Evolutionary conservation across 805 yeast species (phyloP), one percentile per base, ranked within the genome.

Genomic region (Debaryomyces tyrocola): DNA sequence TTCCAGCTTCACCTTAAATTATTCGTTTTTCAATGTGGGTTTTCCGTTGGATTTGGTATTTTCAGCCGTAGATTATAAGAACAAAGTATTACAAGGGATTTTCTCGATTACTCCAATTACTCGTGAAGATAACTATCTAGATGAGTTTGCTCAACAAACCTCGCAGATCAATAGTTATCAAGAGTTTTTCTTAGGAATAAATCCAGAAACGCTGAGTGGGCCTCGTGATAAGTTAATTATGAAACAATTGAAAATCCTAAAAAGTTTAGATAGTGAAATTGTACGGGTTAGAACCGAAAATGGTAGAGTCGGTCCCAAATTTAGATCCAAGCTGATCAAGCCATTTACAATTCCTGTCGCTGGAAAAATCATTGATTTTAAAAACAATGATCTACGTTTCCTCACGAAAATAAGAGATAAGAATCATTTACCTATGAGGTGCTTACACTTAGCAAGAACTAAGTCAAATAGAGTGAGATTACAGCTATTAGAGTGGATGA

Each of bases 401-500:
- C 45, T 63, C 12, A 43, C 49, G 3, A 10, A 41, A 9, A 33
- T 44, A 11, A 44, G 44, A 11, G 29, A 34, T 37, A 33, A 49
- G 6, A 44, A 50, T n/a, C 49, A 46, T 15, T 15, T 42, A 7
- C 37, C 46, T 34, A 46, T 49, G 17, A 50, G 56, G 9, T 39
- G 46, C 31, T 34, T 49, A 7, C 60, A 57, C 47, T 46, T 58
- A 12, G 51, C 52, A 4, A 54, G 57, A 39, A 46, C 58, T 14
- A 53, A 51, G 36, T 54, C 62, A 12, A 55, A 49, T 29, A 45
- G 57, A 33, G 52, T 61, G 2, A 51, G 62, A 35, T 45, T 60
- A 5, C 75, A 71, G 42, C 45, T 72, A 12, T 49, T 55, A 6
- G 68, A 69, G 46, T 73, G 77, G 77, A 62, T 71, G 57, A 57